phyloP scores from a whole-genome alignment of 805 yeast genomes.

The Myxozyma vanderwaltii region DNA sequence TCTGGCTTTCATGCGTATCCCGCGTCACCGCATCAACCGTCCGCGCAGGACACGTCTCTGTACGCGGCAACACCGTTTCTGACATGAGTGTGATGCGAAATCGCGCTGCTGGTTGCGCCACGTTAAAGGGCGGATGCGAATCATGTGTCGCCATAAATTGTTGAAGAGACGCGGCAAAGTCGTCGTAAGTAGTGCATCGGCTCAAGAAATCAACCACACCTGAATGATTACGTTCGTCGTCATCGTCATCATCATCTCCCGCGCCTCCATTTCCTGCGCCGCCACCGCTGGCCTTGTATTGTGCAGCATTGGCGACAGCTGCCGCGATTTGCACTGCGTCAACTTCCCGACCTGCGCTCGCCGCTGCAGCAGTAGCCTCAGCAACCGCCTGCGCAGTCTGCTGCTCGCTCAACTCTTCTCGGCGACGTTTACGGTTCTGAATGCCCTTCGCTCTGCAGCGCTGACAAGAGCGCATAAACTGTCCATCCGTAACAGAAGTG shows the following conservation, averaged over 20 bases:
- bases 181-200: slow-evolving; percentile 22
- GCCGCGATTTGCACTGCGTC: slow-evolving; percentile 10
- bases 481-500: slow-evolving; percentile 31
- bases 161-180: slow-evolving; percentile 10
- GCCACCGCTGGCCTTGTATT: not conserved
- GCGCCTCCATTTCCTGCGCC: not conserved
- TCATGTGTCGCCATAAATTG: slow-evolving; percentile 27
- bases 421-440: slow-evolving; percentile 27
- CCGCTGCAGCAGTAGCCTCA: not conserved
- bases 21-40: slow-evolving; percentile 32
- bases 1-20: slow-evolving; percentile 31
- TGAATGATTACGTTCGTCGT: slow-evolving; percentile 10
- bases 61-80: slow-evolving; percentile 26
- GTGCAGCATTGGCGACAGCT: slow-evolving; percentile 5
- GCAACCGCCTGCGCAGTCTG: slow-evolving; percentile 11
- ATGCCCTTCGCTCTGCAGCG: slow-evolving; percentile 32
- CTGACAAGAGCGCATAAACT: slow-evolving; percentile 32
- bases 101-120: slow-evolving; percentile 15
- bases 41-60: slow-evolving; percentile 28
- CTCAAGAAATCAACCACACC: slow-evolving; percentile 21
- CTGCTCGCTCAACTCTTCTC: slow-evolving; percentile 18
- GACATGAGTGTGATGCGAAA: slow-evolving; percentile 24
- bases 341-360: slow-evolving; percentile 1
- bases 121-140: slow-evolving; percentile 27
- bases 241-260: slow-evolving; percentile 22